Conservation (phyloP, 2,329 filamentous ascomycete genomes). For the Pyrenochaeta sp. region DNA sequence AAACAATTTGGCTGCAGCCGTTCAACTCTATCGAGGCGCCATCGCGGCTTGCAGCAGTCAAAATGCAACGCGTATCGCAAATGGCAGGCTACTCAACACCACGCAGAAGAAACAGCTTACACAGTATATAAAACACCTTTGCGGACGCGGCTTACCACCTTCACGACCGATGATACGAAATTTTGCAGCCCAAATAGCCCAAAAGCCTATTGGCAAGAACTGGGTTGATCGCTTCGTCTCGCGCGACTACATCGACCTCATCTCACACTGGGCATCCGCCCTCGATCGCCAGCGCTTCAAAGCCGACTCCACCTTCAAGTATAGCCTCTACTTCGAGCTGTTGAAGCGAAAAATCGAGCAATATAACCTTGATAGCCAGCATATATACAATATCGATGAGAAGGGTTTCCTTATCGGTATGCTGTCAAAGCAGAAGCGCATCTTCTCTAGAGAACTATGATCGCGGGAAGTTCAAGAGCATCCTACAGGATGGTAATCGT, state of each 20-base stretch:
- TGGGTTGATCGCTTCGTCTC: conserved; percentile 19
- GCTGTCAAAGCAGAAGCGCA: conserved; percentile 1
- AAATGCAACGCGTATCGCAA: too few relatives aligned
- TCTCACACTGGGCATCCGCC: conserved; percentile 19
- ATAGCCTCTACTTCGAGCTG: conserved; percentile 22
- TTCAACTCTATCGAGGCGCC: too few relatives aligned
- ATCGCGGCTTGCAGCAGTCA: too few relatives aligned
- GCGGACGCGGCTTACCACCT: conserved; percentile 15
- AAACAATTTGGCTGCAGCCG: too few relatives aligned
- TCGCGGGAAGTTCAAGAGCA: background rate
- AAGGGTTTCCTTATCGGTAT: conserved; percentile 11
- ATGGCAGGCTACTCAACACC: conserved; percentile 1
- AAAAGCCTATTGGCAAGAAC: conserved; percentile 17
- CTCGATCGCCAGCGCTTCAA: conserved; percentile 23
- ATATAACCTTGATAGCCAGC: conserved; percentile 1
- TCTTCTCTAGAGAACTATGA: conserved; percentile 8
- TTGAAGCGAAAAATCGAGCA: conserved; percentile 4
- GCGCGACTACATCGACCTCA: conserved; percentile 11
- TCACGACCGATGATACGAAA: conserved; percentile 21
- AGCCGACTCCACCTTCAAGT: conserved; percentile 23
- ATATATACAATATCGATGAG: conserved; percentile 15
- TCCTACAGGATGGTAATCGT: conserved; percentile 4
- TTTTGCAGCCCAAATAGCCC: conserved; percentile 16
- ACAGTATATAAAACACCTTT: conserved; percentile 21
- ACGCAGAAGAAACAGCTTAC: conserved; percentile 20